These are phyloP conservation scores for Mycena belliarum DNA, from an alignment of 768 basidiomycete species.

Conservation along the genomic window DNA sequence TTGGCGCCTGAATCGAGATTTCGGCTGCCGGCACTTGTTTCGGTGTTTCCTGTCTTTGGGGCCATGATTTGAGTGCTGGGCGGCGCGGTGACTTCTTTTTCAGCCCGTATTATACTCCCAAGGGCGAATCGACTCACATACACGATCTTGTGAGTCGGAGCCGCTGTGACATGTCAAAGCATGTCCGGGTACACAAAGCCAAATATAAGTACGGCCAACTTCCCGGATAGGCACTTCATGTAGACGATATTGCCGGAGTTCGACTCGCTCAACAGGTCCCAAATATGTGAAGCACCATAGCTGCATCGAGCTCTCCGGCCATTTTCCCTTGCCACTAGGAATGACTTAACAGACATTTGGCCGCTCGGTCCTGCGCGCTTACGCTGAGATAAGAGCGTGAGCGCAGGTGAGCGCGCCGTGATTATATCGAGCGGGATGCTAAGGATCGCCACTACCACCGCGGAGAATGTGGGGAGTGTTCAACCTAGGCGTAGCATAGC, in stretches of 20 bases:
- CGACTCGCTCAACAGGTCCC: conserved; percentile 45
- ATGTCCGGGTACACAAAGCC: background rate
- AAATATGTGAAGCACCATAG: conserved; percentile 39
- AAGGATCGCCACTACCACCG: background rate
- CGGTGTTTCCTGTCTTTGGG: background rate
- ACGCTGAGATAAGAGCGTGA: background rate
- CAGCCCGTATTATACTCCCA: background rate
- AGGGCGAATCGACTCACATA: conserved; percentile 3
- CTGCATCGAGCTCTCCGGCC: conserved; percentile 54
- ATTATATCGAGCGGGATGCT: background rate
- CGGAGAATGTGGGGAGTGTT: background rate
- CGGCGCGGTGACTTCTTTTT: no score
- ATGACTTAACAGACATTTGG: conserved; percentile 27
- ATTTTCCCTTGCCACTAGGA: conserved; percentile 45
- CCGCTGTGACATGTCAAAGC: conserved; percentile 8
- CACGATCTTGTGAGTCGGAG: background rate
- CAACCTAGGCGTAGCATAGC: background rate
- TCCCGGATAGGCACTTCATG: background rate
- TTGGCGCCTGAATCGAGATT: background rate
- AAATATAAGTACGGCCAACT: conserved; percentile 1
- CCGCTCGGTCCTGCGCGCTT: background rate
- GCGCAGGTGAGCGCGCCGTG: no score
- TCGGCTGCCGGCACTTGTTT: background rate
- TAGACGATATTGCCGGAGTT: conserved; percentile 33
- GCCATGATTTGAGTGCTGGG: no score